Base-by-base conservation (phyloP, 75 land plant genomes). In the Ceratopteris richardii region DNA sequence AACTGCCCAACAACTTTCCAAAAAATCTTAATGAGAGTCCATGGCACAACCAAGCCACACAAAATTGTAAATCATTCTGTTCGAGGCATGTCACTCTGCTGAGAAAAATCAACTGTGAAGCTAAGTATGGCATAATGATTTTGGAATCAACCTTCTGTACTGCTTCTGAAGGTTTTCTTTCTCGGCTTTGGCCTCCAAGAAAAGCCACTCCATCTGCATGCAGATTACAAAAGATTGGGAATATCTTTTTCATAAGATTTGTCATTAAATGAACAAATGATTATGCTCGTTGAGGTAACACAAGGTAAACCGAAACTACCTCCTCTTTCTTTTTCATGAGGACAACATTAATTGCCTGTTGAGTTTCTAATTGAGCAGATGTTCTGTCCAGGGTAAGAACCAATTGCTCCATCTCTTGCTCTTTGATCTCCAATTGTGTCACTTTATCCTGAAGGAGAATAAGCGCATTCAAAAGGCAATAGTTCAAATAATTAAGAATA, bases 321-420 rank as follows among this genome's bases (percentile, higher is more conserved):
- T 59, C 72, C 50, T 69, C 72, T 30, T 69, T 69, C 33, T 69
- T 69, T 50, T 62, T 69, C 72, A 69, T 69, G 36, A 69, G 64
- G 2, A 54, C 50, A 1, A 25, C 23, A 56, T 61, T 69, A 19
- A 69, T 52, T 10, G 52, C 64, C 1, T 50, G 64, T 31, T 69
- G 72, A 14, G 65, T 62, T 31, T 69, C 66, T 22, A 69, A 46
- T 44, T 69, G 66, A 46, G 29, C 27, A 25, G 46, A 27, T 19
- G 58, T 54, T 19, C 20, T 61, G 19, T 69, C 59, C 27, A 69
- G 24, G 16, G 57, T 55, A 41, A 57, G 43, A 19, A 51, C 29
- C 48, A 69, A 25, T 31, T 52, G 28, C 43, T 67, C 70, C 56
- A 67, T 47, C 56, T 67, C 70, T 23, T 67, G 54, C 41, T 60